Evolutionary conservation across 2,329 filamentous ascomycete genomes (phyloP).

Genomic region (Didymella arachidicola): DNA sequence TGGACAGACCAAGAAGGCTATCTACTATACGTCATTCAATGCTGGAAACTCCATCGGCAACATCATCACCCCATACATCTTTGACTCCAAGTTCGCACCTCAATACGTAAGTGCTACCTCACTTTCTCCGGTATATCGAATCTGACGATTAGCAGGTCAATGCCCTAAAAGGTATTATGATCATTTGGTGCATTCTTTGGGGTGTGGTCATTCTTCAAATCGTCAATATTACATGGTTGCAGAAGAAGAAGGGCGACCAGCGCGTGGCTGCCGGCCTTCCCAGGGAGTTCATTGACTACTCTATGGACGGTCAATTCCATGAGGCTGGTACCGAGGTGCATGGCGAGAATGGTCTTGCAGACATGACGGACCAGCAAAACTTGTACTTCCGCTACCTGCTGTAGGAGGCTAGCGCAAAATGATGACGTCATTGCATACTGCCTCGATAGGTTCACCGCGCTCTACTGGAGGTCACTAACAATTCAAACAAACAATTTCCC

Average conservation of each 20-base stretch:
- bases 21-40: conserved; percentile 70
- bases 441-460: background rate
- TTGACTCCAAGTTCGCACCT: conserved; percentile 30
- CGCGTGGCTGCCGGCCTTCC: conserved; percentile 33
- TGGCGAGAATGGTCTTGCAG: conserved; percentile 34
- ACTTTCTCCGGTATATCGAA: too few relatives aligned
- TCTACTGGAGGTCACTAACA: background rate
- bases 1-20: conserved; percentile 72
- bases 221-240: conserved; percentile 29
- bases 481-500: background rate
- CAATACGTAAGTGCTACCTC: conserved; percentile 29
- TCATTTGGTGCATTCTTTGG: conserved; percentile 35
- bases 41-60: conserved; percentile 69
- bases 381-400: conserved; percentile 35
- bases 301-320: conserved; percentile 29
- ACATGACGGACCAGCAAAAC: conserved; percentile 36
- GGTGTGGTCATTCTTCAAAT: conserved; percentile 27
- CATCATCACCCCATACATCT: conserved; percentile 54
- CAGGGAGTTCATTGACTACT: conserved; percentile 29
- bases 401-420: conserved; percentile 3
- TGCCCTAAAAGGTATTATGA: conserved; percentile 32
- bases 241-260: conserved; percentile 33
- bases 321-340: conserved; percentile 31
- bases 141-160: conserved; percentile 24
- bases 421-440: background rate